Conservation (phyloP, 305 asterid species). For the Plantago lanceolata region DNA sequence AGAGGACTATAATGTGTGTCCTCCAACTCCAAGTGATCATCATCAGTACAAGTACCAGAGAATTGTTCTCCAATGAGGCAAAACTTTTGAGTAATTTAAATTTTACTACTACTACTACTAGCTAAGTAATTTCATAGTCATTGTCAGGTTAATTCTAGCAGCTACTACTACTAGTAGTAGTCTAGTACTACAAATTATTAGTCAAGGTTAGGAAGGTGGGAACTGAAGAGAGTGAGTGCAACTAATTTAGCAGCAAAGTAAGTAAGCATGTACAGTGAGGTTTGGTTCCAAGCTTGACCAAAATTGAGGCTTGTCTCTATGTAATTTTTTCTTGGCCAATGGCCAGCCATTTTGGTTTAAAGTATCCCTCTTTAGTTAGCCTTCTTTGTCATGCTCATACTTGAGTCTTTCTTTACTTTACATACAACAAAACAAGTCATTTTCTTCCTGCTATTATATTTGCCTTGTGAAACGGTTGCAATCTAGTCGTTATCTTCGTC, state of each 20-base stretch:
- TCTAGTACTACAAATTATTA: no score
- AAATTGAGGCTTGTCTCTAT: not conserved
- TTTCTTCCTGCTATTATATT: not conserved
- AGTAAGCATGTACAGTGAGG: slow-evolving; percentile 40
- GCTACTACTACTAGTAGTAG: no score
- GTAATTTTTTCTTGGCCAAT: not conserved
- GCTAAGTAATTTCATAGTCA: no score
- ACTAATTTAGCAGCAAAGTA: slow-evolving; percentile 18
- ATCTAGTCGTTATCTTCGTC: no score
- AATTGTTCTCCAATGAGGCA: slow-evolving; percentile 42
- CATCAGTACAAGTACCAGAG: slow-evolving; percentile 44
- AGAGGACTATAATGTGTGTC: slow-evolving; percentile 37
- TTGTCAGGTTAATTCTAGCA: not conserved
- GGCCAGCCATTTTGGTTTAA: slow-evolving; percentile 21
- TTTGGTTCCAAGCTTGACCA: slow-evolving; percentile 22
- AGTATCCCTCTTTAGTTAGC: not conserved
- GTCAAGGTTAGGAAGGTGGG: slow-evolving; percentile 27
- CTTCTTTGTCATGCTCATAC: slow-evolving; percentile 1
- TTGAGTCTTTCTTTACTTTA: not conserved
- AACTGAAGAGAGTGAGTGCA: slow-evolving; percentile 13
- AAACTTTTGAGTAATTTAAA: no score
- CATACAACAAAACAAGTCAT: not conserved
- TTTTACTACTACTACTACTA: not conserved
- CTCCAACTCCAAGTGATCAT: slow-evolving; percentile 24
- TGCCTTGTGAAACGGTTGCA: slow-evolving; percentile 4